Conservation (phyloP, 257 asterid species). For the Solanum ossicruentum region DNA sequence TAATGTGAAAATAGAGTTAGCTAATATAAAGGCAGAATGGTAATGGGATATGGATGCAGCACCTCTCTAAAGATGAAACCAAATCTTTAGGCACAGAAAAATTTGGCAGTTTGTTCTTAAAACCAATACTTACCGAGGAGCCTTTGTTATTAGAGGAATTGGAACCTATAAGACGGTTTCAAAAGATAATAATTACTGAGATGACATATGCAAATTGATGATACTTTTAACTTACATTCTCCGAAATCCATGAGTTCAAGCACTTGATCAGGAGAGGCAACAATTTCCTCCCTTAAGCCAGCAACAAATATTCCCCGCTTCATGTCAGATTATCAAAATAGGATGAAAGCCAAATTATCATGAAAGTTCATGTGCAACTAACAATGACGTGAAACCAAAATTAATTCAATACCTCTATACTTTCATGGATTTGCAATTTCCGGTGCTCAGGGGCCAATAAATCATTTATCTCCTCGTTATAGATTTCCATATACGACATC, state of each 20-base stretch:
- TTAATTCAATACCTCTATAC: conserved; percentile 53
- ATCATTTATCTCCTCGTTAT: conserved; percentile 95
- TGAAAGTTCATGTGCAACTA: background rate
- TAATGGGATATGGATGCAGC: background rate
- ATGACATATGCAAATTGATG: background rate
- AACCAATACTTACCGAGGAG: background rate
- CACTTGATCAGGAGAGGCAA: conserved; percentile 83
- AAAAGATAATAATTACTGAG: background rate
- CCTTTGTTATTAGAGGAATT: background rate
- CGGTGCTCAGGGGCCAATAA: conserved; percentile 90
- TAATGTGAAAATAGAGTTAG: background rate
- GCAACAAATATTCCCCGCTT: conserved; percentile 96
- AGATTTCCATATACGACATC: conserved; percentile 97
- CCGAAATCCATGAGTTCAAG: conserved; percentile 80
- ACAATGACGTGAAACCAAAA: background rate
- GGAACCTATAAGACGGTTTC: background rate
- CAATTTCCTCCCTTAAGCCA: conserved; percentile 92
- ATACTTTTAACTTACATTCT: conserved; percentile 48
- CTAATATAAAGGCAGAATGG: background rate
- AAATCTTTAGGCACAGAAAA: background rate
- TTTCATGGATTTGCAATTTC: conserved; percentile 85
- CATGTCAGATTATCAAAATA: conserved; percentile 5
- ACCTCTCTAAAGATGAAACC: background rate
- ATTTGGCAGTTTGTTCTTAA: background rate
- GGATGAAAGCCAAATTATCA: background rate